Percentiles rank a stretch among this genome's conserved stretches.
These are phyloP conservation scores for Colletotrichum tamarilloi DNA, from an alignment of 2,329 filamentous ascomycete species.

Conservation along the genomic window DNA sequence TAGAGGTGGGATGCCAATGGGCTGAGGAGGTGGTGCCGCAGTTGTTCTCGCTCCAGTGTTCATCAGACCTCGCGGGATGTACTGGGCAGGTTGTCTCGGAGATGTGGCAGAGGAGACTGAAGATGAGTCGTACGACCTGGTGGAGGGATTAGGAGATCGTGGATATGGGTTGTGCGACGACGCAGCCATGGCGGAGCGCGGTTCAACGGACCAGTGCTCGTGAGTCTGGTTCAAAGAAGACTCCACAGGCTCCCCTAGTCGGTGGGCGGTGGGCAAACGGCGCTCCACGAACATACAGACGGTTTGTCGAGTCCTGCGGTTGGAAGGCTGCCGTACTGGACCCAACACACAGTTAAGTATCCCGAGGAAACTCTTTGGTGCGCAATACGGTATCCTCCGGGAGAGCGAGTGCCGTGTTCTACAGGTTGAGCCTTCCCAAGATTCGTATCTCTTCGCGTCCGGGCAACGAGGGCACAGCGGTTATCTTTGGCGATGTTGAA, in stretches of 20 bases:
- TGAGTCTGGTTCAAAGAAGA: constrained; percentile 47
- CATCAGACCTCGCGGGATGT: constrained; percentile 62
- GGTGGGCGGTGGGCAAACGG: constrained; percentile 49
- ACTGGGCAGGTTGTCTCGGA: constrained; percentile 64
- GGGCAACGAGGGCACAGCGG: constrained; percentile 3
- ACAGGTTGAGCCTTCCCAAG: background rate
- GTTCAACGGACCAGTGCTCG: constrained; percentile 45
- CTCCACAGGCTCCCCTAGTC: constrained; percentile 52
- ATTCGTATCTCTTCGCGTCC: background rate
- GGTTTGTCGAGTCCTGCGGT: constrained; percentile 34
- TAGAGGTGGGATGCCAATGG: constrained; percentile 64
- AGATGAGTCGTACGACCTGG: constrained; percentile 72
- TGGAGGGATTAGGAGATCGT: constrained; percentile 71
- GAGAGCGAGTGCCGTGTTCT: background rate
- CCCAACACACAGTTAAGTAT: background rate
- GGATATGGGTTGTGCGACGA: constrained; percentile 66
- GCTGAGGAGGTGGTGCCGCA: constrained; percentile 60
- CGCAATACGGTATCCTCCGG: background rate
- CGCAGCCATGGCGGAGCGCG: constrained; percentile 33
- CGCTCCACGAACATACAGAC: constrained; percentile 55
- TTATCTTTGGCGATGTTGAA: constrained; percentile 20
- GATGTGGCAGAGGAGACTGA: constrained; percentile 72
- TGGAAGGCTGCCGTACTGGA: constrained; percentile 4
- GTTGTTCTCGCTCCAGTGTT: constrained; percentile 62
- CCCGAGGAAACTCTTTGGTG: background rate